Evolutionary conservation across 306 rosid species (phyloP), one percentile per base, ranked within the genome.

Genomic region (Oemleria cerasiformis): DNA sequence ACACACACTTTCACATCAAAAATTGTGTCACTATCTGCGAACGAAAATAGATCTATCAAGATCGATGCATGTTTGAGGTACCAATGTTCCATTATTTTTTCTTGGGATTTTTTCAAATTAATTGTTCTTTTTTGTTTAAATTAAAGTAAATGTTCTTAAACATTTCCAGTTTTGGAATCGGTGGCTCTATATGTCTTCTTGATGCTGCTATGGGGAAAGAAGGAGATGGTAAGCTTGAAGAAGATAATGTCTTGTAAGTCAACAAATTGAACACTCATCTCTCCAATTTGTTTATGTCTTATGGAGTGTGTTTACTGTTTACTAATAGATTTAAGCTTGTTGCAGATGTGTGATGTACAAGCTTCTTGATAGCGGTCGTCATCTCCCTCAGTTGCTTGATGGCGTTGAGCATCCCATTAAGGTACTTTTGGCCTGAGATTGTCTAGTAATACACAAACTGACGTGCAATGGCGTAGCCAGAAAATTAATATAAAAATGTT

Each of bases 281-380:
- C 40, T 15, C 14, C 16, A 17, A 9, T 38, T 47, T 4, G 15
- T 60, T 9, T 4, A 9, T 4, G 14, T 16, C 43, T 13, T 53
- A 4, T 25, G 25, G 68, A 21, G 16, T 36, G 5, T 17, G 9
- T 71, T 5, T 8, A 2, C 38, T 13, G 11, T 4, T 39, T 81
- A 9, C 16, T 1, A 11, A 13, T 38, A n/a, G n/a, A n/a, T 72
- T 0, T 6, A 8, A 65, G 49, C 38, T 43, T 73, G 41, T 21
- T 69, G 51, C 64, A 88, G 91, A 25, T 77, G 84, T 77, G 79
- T 67, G 3, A 36, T n/a, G 12, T 83, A 65, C 3, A 80, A 88
- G 71, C 67, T 49, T 4, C 88, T 81, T 5, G 43, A 4, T 23
- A 56, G 53, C 0, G 50, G 40, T 20, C 21, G 25, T 8, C 73